phyloP scores from a whole-genome alignment of 805 yeast genomes.

The Kazachstania africana region DNA sequence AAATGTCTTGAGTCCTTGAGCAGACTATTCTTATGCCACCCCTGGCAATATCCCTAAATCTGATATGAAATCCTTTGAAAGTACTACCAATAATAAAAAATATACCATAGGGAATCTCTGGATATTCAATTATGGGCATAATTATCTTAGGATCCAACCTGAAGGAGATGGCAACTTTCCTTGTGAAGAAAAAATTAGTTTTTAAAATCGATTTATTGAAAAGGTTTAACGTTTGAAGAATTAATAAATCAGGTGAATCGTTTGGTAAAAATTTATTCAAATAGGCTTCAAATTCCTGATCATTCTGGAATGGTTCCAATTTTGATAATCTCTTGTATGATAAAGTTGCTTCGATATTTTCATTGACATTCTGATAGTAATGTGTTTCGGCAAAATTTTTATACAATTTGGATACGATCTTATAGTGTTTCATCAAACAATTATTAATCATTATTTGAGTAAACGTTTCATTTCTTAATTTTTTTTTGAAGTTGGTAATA shows the following conservation, averaged over 20 bases:
- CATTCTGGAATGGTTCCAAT: conserved; percentile 61
- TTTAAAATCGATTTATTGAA: conserved; percentile 83
- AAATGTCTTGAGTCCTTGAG: conserved; percentile 76
- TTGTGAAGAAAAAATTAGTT: conserved; percentile 87
- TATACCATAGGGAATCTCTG: conserved; percentile 89
- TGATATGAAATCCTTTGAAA: conserved; percentile 92
- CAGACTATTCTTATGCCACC: conserved; percentile 96
- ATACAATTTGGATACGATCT: conserved; percentile 69
- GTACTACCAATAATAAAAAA: conserved; percentile 93
- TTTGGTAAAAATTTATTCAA: conserved; percentile 58
- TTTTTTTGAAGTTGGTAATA: conserved; percentile 67
- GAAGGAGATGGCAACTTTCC: conserved; percentile 91
- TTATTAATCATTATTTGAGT: conserved; percentile 75
- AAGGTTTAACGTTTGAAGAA: conserved; percentile 66
- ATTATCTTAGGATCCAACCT: conserved; percentile 73
- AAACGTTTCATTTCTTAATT: conserved; percentile 87
- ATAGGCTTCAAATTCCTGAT: conserved; percentile 59
- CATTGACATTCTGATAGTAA: conserved; percentile 45
- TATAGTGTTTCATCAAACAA: conserved; percentile 57
- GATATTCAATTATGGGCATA: conserved; percentile 76
- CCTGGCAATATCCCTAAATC: conserved; percentile 94
- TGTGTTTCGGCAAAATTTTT: conserved; percentile 87
- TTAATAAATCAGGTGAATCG: conserved; percentile 68
- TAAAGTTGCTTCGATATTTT: conserved; percentile 54
- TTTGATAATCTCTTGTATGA: conserved; percentile 79